These are phyloP conservation scores for Lipomyces kockii DNA, from an alignment of 805 yeast genomes.

Conservation along the genomic window DNA sequence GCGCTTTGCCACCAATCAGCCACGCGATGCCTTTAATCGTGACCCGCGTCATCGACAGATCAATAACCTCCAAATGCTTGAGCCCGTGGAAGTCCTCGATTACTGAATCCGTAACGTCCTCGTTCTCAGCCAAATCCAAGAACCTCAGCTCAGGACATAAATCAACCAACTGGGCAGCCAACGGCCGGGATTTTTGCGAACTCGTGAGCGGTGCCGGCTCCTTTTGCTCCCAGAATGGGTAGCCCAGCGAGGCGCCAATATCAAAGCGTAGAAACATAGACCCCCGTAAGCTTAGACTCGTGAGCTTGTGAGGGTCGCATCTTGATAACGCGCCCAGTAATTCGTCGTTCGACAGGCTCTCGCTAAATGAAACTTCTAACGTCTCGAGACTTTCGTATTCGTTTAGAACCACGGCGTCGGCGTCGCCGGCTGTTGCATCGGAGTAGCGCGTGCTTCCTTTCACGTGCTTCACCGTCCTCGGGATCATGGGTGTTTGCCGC, in stretches of 20 bases:
- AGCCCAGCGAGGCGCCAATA: neutral
- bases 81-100: constrained; percentile 5
- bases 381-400: constrained; percentile 9
- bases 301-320: constrained; percentile 11
- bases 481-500: neutral
- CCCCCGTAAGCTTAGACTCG: constrained; percentile 4
- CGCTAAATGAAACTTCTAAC: constrained; percentile 10
- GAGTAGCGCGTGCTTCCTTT: neutral
- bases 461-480: neutral
- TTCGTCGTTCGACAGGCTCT: constrained; percentile 14
- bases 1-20: constrained; percentile 11
- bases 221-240: neutral
- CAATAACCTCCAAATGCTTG: constrained; percentile 14
- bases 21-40: constrained; percentile 11
- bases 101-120: constrained; percentile 9
- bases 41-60: constrained; percentile 11
- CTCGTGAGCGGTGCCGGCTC: neutral
- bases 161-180: neutral
- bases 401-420: neutral
- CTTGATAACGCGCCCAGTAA: constrained; percentile 6
- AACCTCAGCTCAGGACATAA: constrained; percentile 15
- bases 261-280: neutral
- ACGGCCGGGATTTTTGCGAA: neutral
- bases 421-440: neutral
- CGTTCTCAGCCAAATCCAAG: constrained; percentile 11